Evolutionary conservation across 1,284 basidiomycete species (phyloP).

Genomic region (Inonotus hispidus): DNA sequence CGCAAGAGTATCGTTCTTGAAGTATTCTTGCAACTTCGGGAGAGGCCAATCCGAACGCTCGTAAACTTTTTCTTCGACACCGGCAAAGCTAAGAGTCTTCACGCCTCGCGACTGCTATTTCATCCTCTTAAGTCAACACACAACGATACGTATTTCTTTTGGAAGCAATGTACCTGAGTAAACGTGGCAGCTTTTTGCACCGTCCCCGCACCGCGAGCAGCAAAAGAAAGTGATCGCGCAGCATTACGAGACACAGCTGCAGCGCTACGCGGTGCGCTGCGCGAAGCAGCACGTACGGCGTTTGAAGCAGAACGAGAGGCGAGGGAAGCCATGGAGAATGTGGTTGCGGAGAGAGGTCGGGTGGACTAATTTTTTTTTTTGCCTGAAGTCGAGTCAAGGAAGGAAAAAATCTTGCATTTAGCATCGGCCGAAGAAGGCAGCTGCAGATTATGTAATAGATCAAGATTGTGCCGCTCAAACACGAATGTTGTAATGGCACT

Average conservation of each 20-base stretch:
- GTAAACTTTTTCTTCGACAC: constrained; percentile 92
- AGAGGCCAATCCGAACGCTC: constrained; percentile 98
- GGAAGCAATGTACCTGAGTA: constrained; percentile 37
- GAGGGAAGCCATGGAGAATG: constrained; percentile 53
- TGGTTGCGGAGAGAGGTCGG: not conserved
- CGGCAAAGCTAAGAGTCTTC: constrained; percentile 98
- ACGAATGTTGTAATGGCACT: no score
- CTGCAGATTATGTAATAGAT: not conserved
- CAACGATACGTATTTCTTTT: constrained; percentile 7
- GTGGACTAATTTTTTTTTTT: not conserved
- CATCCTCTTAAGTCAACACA: not conserved
- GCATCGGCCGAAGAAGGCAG: constrained; percentile 12
- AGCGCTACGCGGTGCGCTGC: constrained; percentile 46
- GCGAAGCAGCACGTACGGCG: constrained; percentile 53
- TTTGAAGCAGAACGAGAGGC: constrained; percentile 51
- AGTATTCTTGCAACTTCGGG: constrained; percentile 97
- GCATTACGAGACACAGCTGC: constrained; percentile 41
- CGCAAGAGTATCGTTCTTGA: constrained; percentile 99
- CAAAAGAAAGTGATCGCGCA: constrained; percentile 69
- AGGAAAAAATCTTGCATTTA: constrained; percentile 7
- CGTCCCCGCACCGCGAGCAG: constrained; percentile 48
- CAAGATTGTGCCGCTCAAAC: no score
- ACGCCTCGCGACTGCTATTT: constrained; percentile 63
- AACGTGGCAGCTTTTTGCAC: constrained; percentile 33
- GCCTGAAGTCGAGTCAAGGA: not conserved